A percentile compares a stretch with the other conserved stretches of the same genome.
phyloP scores from a whole-genome alignment of 2,329 filamentous ascomycete genomes.

The Pyrenochaeta sp. region DNA sequence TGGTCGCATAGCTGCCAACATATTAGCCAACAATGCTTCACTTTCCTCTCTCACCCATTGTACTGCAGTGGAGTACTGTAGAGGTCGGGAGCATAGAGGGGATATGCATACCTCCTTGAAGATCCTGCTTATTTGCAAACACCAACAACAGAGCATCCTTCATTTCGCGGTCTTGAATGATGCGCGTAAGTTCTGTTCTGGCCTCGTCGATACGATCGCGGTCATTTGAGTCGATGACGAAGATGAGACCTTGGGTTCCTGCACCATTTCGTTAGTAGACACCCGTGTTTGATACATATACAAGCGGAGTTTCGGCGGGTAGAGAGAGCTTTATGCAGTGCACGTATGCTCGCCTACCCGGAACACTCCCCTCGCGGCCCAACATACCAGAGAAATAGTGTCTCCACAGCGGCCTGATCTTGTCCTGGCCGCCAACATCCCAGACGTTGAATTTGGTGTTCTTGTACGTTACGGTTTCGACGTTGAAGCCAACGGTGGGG shows the following conservation, averaged over 20 bases:
- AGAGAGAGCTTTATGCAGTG: constrained; percentile 21
- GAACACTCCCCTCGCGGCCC: constrained; percentile 28
- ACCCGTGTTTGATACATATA: background rate
- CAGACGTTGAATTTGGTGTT: constrained; percentile 99
- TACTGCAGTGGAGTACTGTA: background rate
- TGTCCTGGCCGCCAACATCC: constrained; percentile 99
- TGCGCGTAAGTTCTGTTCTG: constrained; percentile 93
- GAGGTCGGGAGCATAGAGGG: background rate
- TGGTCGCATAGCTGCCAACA: constrained; percentile 55
- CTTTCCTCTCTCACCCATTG: background rate
- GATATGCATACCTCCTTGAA: constrained; percentile 74
- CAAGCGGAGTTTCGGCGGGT: background rate
- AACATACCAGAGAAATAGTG: constrained; percentile 92
- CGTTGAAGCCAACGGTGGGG: constrained; percentile 99
- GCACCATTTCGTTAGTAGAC: constrained; percentile 15
- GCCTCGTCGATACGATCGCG: constrained; percentile 97
- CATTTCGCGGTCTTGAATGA: constrained; percentile 99
- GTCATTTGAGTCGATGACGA: constrained; percentile 99
- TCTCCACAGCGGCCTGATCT: constrained; percentile 99
- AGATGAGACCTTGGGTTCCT: constrained; percentile 98
- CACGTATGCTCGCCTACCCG: constrained; percentile 42
- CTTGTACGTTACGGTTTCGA: constrained; percentile 99
- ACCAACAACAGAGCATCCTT: constrained; percentile 95
- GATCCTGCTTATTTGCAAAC: constrained; percentile 99
- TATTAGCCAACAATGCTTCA: constrained; percentile 18